Base-by-base conservation (phyloP, 2,329 filamentous ascomycete species). In the Aspergillus sergii region DNA sequence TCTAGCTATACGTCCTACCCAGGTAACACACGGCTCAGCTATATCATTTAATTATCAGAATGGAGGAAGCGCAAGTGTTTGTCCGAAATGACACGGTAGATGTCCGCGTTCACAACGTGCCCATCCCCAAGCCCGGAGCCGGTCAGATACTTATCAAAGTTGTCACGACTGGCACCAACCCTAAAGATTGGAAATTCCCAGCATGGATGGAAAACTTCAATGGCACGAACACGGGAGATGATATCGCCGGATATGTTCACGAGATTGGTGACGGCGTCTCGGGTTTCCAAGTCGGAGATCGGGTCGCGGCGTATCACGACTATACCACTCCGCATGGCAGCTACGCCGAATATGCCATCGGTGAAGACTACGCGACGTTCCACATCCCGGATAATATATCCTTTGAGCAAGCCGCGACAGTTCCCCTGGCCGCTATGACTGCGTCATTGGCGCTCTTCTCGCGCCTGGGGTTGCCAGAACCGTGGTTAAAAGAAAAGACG, bases 321-420 rank as follows among this genome's bases (percentile, higher is more conserved):
- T 85, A 85, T 79, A 71, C 75, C 58, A 75, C 78, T 1, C 78
- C 80, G 0, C 76, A 78, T 14, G 85, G 85, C 4, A 79, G 75
- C 32, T 87, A 81, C 65, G 85, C 84, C 3, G 84, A 86, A 66
- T 87, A 86, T 69, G 83, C 83, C 2, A 65, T 86, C 6, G 80
- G 79, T 2, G 81, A 77, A 78, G 76, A 76, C 28, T 77, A 84
- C 64, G 82, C 83, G 0, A 86, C 84, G 0, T 84, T 85, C 71
- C 82, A 83, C 68, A 75, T 87, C 23, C 84, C 85, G 0, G 63
- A 77, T 19, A 74, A 77, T n/a, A 77, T 78, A 0, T 79, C 75
- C 7, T 86, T 86, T 61, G 82, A 86, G 74, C 83, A 85, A 70
- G 85, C 80, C 9, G 81, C 85, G 16, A 84, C 85, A 0, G 81